Conservation (phyloP, 108 stramenopile species). For the Nitzschia sp. region DNA sequence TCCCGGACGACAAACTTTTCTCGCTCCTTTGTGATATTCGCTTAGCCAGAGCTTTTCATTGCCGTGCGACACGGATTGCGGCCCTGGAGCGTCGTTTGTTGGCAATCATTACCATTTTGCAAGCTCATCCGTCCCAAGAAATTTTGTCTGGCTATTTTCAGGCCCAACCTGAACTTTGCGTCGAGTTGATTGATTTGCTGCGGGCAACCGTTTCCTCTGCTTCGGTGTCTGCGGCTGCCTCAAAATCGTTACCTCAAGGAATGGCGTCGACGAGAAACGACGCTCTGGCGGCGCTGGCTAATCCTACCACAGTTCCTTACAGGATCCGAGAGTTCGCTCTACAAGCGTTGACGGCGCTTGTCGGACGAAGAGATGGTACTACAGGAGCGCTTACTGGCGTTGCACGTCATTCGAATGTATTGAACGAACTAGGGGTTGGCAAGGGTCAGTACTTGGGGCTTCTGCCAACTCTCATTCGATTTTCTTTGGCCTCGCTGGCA, state of each 20-base stretch:
- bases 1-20: constrained; percentile 76
- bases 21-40: constrained; percentile 76
- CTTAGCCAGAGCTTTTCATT: constrained; percentile 72
- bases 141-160: constrained; percentile 80
- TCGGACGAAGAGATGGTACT: constrained; percentile 70
- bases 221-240: constrained; percentile 41
- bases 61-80: constrained; percentile 43
- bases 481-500: constrained; percentile 77
- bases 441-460: constrained; percentile 91
- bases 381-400: constrained; percentile 56
- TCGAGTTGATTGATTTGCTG: constrained; percentile 86
- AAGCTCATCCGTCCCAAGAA: constrained; percentile 79
- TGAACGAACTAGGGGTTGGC: constrained; percentile 90
- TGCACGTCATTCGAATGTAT: constrained; percentile 82
- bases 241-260: constrained; percentile 5
- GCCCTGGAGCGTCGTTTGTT: constrained; percentile 76
- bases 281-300: constrained; percentile 50
- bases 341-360: constrained; percentile 86
- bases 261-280: constrained; percentile 10
- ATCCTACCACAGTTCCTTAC: constrained; percentile 72
- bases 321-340: constrained; percentile 75
- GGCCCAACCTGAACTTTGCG: constrained; percentile 90
- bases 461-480: constrained; percentile 89
- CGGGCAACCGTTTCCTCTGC: constrained; percentile 70
- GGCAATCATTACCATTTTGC: constrained; percentile 74